These are phyloP conservation scores for Xylaria flabelliformis DNA, from an alignment of 495 filamentous ascomycete genomes.

Conservation along the genomic window DNA sequence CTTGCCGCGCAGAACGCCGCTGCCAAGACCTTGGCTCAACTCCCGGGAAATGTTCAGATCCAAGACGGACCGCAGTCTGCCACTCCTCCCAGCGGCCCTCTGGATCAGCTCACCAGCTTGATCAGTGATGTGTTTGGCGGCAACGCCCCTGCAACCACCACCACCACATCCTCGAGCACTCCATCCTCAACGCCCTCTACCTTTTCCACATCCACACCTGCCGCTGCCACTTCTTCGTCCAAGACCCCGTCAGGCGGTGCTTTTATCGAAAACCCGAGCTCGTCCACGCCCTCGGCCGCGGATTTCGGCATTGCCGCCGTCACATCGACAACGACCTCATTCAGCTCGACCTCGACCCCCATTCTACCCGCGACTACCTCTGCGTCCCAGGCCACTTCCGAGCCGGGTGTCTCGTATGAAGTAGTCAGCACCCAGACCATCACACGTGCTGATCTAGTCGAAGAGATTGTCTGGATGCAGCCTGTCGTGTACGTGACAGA, in stretches of 20 bases:
- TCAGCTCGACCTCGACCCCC: slow-evolving; percentile 22
- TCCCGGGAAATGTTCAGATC: slow-evolving; percentile 50
- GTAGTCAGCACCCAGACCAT: slow-evolving; percentile 52
- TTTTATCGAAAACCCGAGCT: slow-evolving; percentile 29
- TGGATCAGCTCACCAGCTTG: slow-evolving; percentile 32
- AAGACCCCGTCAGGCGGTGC: slow-evolving; percentile 31
- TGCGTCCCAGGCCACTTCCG: slow-evolving; percentile 33
- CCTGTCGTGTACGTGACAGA: slow-evolving; percentile 52
- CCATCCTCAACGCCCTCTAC: slow-evolving; percentile 13
- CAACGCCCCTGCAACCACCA: slow-evolving; percentile 22
- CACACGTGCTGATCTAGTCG: slow-evolving; percentile 47
- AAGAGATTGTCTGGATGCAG: slow-evolving; percentile 54
- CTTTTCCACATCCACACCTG: slow-evolving; percentile 20
- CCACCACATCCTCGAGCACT: slow-evolving; percentile 22
- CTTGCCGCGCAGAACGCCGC: slow-evolving; percentile 45
- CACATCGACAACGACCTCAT: slow-evolving; percentile 23
- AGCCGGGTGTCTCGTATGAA: slow-evolving; percentile 39
- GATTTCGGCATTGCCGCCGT: slow-evolving; percentile 34
- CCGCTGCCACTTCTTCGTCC: slow-evolving; percentile 22
- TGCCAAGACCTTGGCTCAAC: slow-evolving; percentile 38
- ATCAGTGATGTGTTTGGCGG: slow-evolving; percentile 29
- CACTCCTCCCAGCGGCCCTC: slow-evolving; percentile 29
- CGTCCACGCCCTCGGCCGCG: slow-evolving; percentile 20
- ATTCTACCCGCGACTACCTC: slow-evolving; percentile 30
- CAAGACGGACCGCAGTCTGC: slow-evolving; percentile 47